A percentile compares a stretch with the other conserved stretches of the same genome.
Evolutionary conservation across 2,329 filamentous ascomycete species (phyloP).

Genomic region (Xylariaceae sp.): DNA sequence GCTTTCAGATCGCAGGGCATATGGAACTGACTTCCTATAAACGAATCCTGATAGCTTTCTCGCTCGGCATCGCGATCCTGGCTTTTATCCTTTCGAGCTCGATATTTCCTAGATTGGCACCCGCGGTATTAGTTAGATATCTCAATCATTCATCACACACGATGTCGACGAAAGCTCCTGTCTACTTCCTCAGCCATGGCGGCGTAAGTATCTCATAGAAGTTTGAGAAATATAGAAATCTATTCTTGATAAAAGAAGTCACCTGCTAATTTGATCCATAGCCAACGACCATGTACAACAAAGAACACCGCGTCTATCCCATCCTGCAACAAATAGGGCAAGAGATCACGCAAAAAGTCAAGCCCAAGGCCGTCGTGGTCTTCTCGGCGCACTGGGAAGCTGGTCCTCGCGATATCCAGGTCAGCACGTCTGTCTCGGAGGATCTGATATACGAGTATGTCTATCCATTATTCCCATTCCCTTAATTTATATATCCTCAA

Average conservation of each 20-base stretch:
- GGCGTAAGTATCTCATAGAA: too few species aligned
- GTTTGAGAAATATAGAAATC: too few species aligned
- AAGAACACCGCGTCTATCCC: constrained; percentile 59
- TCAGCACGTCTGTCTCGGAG: constrained; percentile 60
- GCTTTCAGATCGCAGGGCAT: background rate
- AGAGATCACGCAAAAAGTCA: constrained; percentile 65
- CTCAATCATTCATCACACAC: constrained; percentile 9
- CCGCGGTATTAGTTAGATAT: constrained; percentile 10
- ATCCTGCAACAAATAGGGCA: constrained; percentile 60
- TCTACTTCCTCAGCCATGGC: constrained; percentile 48
- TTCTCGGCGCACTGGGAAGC: constrained; percentile 77
- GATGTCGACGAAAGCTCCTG: constrained; percentile 35
- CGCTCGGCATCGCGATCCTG: constrained; percentile 25
- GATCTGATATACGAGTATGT: constrained; percentile 64
- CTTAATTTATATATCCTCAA: too few species aligned
- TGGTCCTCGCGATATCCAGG: constrained; percentile 48
- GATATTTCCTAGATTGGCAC: constrained; percentile 14
- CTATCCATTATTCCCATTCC: too few species aligned
- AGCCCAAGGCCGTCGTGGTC: constrained; percentile 67
- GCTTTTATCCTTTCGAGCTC: constrained; percentile 25
- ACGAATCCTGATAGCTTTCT: constrained; percentile 18
- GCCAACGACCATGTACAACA: constrained; percentile 65
- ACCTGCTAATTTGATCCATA: constrained; percentile 21
- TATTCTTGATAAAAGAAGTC: background rate
- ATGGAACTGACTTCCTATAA: background rate